A percentile compares a stretch with the other conserved stretches of the same genome.
phyloP scores from a whole-genome alignment of 1,284 basidiomycete genomes.

The Heterobasidion occidentale region DNA sequence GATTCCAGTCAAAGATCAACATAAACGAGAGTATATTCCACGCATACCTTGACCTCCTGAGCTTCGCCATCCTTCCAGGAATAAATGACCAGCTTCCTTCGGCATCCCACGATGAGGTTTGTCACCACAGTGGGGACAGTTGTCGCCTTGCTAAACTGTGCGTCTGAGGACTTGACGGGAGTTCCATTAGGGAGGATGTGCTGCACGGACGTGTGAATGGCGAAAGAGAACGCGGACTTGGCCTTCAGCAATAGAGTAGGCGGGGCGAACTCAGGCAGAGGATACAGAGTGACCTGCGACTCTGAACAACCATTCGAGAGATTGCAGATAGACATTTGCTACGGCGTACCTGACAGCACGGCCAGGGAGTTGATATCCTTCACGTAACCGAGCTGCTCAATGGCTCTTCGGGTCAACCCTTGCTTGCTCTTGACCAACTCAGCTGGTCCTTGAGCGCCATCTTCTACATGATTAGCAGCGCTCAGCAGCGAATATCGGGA shows the following conservation, averaged over 20 bases:
- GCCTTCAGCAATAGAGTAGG: conserved; percentile 65
- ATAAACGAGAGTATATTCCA: conserved; percentile 8
- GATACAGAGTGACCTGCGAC: conserved; percentile 53
- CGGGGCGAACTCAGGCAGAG: conserved; percentile 59
- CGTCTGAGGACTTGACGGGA: conserved; percentile 8
- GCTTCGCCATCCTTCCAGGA: conserved; percentile 82
- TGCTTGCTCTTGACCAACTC: conserved; percentile 63
- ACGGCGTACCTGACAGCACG: conserved; percentile 66
- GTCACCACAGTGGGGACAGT: conserved; percentile 61
- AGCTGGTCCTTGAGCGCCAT: conserved; percentile 28
- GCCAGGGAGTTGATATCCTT: conserved; percentile 79
- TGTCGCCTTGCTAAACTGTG: conserved; percentile 28
- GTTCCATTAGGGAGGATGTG: conserved; percentile 22
- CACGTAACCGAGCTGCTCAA: conserved; percentile 84
- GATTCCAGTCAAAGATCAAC: conserved; percentile 5
- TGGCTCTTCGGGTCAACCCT: conserved; percentile 53
- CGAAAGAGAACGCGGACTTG: conserved; percentile 77
- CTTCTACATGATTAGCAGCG: conserved; percentile 3
- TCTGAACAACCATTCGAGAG: conserved; percentile 30
- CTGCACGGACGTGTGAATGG: conserved; percentile 57
- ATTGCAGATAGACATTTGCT: neutral
- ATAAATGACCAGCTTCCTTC: conserved; percentile 80
- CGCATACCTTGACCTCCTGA: conserved; percentile 61
- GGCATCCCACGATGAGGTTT: conserved; percentile 78
- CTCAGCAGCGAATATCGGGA: neutral